phyloP scores from a whole-genome alignment of 768 basidiomycete genomes.

The Brasilioporus rufonigricans region DNA sequence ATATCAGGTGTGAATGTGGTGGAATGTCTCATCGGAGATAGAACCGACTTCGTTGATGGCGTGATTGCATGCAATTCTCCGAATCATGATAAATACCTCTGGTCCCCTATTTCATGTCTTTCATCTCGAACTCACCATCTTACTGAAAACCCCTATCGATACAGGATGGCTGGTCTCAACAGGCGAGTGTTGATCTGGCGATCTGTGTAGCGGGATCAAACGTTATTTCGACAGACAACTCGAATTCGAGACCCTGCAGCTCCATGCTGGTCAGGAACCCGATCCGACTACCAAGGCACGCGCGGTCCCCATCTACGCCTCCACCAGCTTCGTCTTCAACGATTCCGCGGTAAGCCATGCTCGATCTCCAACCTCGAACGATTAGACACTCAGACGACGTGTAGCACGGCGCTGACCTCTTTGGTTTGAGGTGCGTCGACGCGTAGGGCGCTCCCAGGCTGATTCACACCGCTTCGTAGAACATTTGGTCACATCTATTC shows the following conservation, averaged over 20 bases:
- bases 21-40: not conserved
- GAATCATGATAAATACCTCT: not conserved
- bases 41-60: not conserved
- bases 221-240: slow-evolving; percentile 29
- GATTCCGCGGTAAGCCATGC: slow-evolving; percentile 45
- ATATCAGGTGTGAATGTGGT: too few species aligned
- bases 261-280: slow-evolving; percentile 57
- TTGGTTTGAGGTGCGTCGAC: slow-evolving; percentile 39
- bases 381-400: slow-evolving; percentile 4
- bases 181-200: slow-evolving; percentile 10
- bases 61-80: not conserved
- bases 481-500: slow-evolving; percentile 51
- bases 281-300: slow-evolving; percentile 57
- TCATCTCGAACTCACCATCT: not conserved
- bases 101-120: not conserved
- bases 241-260: slow-evolving; percentile 61
- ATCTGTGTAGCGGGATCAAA: not conserved
- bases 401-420: slow-evolving; percentile 56
- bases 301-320: slow-evolving; percentile 62
- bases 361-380: not conserved
- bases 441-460: not conserved
- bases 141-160: too few species aligned
- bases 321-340: slow-evolving; percentile 56
- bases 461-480: slow-evolving; percentile 23
- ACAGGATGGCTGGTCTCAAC: slow-evolving; percentile 28